Percentiles rank a stretch among this genome's conserved stretches.
Conservation (phyloP, 2,329 filamentous ascomycete species). For the Colletotrichum sp. region DNA sequence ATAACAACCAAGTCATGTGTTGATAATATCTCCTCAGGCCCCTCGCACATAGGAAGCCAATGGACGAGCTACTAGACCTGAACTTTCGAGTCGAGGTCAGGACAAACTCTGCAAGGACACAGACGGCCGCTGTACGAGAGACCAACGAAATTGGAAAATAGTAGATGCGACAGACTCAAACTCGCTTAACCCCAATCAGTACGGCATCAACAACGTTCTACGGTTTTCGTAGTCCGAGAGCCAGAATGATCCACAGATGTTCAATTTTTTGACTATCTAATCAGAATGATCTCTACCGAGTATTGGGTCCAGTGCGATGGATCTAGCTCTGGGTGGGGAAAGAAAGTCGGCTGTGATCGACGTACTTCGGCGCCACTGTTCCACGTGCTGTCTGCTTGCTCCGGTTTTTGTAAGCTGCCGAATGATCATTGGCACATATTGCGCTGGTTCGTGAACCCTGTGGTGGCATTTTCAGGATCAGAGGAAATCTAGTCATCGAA, state of each 20-base stretch:
- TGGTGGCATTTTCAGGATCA: neutral
- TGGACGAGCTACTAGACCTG: neutral
- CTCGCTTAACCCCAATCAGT: neutral
- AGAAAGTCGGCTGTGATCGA: neutral
- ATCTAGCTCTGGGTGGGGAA: neutral
- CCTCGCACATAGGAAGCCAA: neutral
- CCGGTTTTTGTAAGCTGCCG: neutral
- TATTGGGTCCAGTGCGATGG: neutral
- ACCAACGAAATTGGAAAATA: neutral
- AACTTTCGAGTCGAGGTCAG: neutral
- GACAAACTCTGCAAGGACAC: neutral
- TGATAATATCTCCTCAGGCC: neutral
- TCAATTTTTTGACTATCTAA: neutral
- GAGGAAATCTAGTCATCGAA: neutral
- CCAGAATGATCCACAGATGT: neutral
- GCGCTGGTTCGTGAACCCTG: neutral
- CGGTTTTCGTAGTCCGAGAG: neutral
- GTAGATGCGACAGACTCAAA: neutral
- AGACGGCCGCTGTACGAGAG: neutral
- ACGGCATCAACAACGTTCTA: neutral
- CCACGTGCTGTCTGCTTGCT: neutral
- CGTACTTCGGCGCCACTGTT: neutral
- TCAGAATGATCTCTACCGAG: neutral
- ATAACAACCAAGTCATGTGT: neutral
- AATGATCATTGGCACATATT: neutral